phyloP scores from a whole-genome alignment of 2,329 filamentous ascomycete genomes.

The Ophiognomonia clavigignenti-juglandacearum region DNA sequence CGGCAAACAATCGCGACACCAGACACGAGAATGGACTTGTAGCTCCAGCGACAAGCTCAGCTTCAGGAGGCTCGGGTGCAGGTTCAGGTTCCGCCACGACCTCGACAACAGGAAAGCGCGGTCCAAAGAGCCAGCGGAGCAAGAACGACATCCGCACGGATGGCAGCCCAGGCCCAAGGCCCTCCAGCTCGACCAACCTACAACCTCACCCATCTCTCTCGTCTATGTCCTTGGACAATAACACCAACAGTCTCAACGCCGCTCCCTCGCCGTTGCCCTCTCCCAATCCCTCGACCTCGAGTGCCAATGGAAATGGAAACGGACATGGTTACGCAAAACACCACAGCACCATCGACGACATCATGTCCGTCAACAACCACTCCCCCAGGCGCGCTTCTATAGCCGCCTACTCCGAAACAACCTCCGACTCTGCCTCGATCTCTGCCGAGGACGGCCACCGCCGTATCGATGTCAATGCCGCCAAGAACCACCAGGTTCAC shows the following conservation, averaged over 20 bases:
- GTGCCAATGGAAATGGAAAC: slow-evolving; percentile 9
- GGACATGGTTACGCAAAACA: slow-evolving; percentile 29
- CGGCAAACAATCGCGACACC: slow-evolving; percentile 62
- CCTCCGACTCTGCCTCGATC: slow-evolving; percentile 16
- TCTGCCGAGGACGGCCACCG: slow-evolving; percentile 46
- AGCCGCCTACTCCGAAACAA: slow-evolving; percentile 37
- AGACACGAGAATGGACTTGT: slow-evolving; percentile 86
- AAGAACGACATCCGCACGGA: slow-evolving; percentile 35
- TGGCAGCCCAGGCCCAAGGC: slow-evolving; percentile 23
- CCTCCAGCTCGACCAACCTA: slow-evolving; percentile 6
- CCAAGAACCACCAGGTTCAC: slow-evolving; percentile 63
- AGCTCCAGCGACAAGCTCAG: slow-evolving; percentile 58
- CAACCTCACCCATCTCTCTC: slow-evolving; percentile 15
- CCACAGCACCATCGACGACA: slow-evolving; percentile 34
- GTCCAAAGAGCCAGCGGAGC: slow-evolving; percentile 38
- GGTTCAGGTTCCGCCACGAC: slow-evolving; percentile 32
- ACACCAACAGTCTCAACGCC: slow-evolving; percentile 14
- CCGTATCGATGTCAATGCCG: slow-evolving; percentile 65
- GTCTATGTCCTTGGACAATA: slow-evolving; percentile 7
- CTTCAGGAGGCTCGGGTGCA: slow-evolving; percentile 38
- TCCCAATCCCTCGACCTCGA: slow-evolving; percentile 25
- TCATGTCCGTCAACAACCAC: slow-evolving; percentile 34
- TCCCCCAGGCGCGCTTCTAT: slow-evolving; percentile 42
- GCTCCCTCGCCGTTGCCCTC: slow-evolving; percentile 21
- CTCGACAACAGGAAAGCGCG: slow-evolving; percentile 42